Base-by-base conservation (phyloP, 2,329 filamentous ascomycete species). In the Epichloe gansuensis region DNA sequence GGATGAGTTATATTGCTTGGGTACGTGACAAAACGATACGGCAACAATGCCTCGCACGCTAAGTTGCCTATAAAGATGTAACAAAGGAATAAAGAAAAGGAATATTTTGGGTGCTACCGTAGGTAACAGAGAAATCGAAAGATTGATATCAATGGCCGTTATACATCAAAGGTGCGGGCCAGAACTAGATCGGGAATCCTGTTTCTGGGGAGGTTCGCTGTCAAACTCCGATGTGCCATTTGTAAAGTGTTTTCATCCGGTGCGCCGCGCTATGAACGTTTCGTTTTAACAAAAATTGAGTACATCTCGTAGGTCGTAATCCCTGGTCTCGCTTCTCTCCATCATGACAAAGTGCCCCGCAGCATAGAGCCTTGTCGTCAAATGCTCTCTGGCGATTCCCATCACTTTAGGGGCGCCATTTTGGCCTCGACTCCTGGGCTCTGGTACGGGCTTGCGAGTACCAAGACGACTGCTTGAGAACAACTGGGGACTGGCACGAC, bases 401-500 rank as follows among this genome's bases (percentile, higher is more conserved):
- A 25, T 35, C 17, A 21, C 21, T 54, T 52, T 41, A 67, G 51
- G 59, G 69, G 51, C 74, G 70, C 77, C 77, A 81, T 54, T 72
- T 71, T 13, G 77, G 77, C 60, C 72, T 77, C 48, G 56, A 59
- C 44, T 75, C 55, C 69, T 72, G 2, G 60, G 48, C 28, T 71
- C 63, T n/a, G 57, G 54, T 3, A 63, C 69, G 48, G 66, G 65
- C 59, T 68, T 69, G 42, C 68, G 66, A 66, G 75, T 73, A 12
- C 70, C 70, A 37, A 62, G 65, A n/a, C 73, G 68, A 5, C 75
- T 72, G 4, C 72, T 70, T 0, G 73, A 48, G 28, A 31, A 3
- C 25, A 74, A 68, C 51, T 75, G 72, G 4, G 77, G 76, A 50
- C 72, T 78, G 41, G 71, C 68, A 17, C 75, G 69, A 5, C 77